phyloP scores from a whole-genome alignment of 2,329 filamentous ascomycete genomes.

The Hirsutella thompsonii region DNA sequence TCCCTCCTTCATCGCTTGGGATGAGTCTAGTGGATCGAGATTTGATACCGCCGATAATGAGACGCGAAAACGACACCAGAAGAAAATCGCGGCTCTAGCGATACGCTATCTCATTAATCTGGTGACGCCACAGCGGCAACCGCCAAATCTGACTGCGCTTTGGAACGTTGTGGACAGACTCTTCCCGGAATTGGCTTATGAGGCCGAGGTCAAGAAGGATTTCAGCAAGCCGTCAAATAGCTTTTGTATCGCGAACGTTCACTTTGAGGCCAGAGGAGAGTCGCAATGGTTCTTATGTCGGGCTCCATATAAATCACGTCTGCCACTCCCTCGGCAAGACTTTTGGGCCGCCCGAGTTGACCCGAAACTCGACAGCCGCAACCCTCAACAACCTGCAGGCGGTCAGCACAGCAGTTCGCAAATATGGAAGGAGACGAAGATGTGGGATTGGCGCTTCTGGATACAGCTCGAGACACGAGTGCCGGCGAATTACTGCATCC shows the following conservation, averaged over 20 bases:
- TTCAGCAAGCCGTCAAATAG: conserved; percentile 19
- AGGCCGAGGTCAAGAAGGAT: conserved; percentile 6
- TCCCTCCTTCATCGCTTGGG: conserved; percentile 18
- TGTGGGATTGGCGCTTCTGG: conserved; percentile 54
- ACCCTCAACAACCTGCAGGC: conserved; percentile 1
- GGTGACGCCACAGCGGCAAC: conserved; percentile 34
- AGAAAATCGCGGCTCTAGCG: conserved; percentile 30
- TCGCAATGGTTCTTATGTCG: conserved; percentile 32
- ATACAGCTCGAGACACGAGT: conserved; percentile 32
- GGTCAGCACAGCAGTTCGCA: conserved; percentile 11
- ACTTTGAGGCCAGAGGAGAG: conserved; percentile 20
- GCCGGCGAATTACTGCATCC: conserved; percentile 27
- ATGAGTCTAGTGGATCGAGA: conserved; percentile 4
- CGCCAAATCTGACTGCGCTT: conserved; percentile 28
- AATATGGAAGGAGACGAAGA: conserved; percentile 17
- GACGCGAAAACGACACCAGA: conserved; percentile 20
- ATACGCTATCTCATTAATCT: conserved; percentile 35
- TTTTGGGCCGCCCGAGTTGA: conserved; percentile 11
- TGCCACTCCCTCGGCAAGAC: conserved; percentile 16
- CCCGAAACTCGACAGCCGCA: background rate
- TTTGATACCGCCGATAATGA: conserved; percentile 11
- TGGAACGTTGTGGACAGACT: conserved; percentile 31
- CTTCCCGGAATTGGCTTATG: conserved; percentile 36
- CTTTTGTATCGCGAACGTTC: conserved; percentile 26
- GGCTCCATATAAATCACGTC: conserved; percentile 28